phyloP scores from a whole-genome alignment of 1,139 yeast species.

The Pichia terricola region DNA sequence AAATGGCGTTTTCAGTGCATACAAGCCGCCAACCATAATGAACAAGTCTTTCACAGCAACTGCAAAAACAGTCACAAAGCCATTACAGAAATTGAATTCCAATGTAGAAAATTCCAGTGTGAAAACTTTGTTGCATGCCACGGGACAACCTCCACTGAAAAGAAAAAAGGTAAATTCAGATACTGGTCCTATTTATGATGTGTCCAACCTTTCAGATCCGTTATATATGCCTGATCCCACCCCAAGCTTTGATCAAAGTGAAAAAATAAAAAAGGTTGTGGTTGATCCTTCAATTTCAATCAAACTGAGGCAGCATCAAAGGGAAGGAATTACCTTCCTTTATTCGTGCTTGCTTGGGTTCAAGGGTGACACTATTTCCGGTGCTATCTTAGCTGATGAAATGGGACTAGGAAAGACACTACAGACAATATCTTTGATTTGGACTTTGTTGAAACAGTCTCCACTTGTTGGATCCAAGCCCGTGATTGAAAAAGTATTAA shows the following conservation, averaged over 20 bases:
- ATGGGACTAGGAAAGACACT: constrained; percentile 96
- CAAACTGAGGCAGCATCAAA: constrained; percentile 69
- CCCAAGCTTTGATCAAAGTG: constrained; percentile 7
- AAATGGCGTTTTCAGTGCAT: too few relatives aligned
- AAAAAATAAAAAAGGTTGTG: constrained; percentile 31
- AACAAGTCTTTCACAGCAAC: too few relatives aligned
- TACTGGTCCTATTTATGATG: constrained; percentile 7
- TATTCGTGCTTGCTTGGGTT: constrained; percentile 77
- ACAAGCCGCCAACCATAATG: too few relatives aligned
- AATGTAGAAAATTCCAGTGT: too few relatives aligned
- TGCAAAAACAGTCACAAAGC: too few relatives aligned
- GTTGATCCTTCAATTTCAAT: constrained; percentile 58
- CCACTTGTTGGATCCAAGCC: constrained; percentile 39
- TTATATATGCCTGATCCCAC: constrained; percentile 35
- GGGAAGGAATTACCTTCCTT: constrained; percentile 71
- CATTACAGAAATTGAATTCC: too few relatives aligned
- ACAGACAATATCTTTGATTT: constrained; percentile 71
- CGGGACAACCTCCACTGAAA: too few relatives aligned
- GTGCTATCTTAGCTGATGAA: constrained; percentile 88
- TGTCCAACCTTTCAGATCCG: constrained; percentile 25
- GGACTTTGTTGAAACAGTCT: constrained; percentile 75
- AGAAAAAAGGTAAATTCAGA: too few relatives aligned
- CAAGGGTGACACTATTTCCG: constrained; percentile 43
- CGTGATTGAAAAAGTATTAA: constrained; percentile 44
- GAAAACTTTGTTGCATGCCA: too few relatives aligned